phyloP scores from a whole-genome alignment of 139 green algal species.

The Parachlorella kessleri region DNA sequence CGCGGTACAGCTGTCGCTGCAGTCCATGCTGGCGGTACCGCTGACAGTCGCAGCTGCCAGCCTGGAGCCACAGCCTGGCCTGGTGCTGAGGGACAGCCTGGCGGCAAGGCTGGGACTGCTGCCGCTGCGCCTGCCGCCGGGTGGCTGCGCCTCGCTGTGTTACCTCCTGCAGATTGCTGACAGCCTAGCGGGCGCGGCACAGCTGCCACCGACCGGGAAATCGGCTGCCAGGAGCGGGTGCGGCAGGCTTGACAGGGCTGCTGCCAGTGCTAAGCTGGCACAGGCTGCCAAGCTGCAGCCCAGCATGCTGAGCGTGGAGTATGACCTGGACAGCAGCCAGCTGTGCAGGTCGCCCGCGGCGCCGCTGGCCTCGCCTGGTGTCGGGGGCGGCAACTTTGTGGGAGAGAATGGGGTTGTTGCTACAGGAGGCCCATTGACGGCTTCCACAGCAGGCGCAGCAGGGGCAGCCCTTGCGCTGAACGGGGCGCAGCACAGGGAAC shows the following conservation, averaged over 20 bases:
- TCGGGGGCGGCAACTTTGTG: too few species aligned
- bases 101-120: conserved; percentile 14
- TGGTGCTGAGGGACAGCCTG: conserved; percentile 8
- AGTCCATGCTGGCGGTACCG: conserved; percentile 27
- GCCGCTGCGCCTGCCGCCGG: conserved; percentile 9
- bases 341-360: conserved; percentile 16
- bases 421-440: neutral
- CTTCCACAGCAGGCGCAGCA: too few species aligned
- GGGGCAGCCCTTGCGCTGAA: too few species aligned
- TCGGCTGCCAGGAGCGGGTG: too few species aligned
- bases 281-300: conserved; percentile 26
- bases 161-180: conserved; percentile 18
- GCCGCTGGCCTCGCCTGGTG: neutral
- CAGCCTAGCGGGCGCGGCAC: neutral
- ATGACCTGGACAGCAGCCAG: conserved; percentile 22
- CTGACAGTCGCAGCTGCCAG: conserved; percentile 2
- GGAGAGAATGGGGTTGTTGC: neutral
- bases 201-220: neutral
- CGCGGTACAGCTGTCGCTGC: conserved; percentile 34
- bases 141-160: conserved; percentile 9
- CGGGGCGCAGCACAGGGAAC: too few species aligned
- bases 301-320: conserved; percentile 22
- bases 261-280: neutral
- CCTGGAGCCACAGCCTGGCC: conserved; percentile 31
- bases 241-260: neutral